phyloP scores from a whole-genome alignment of 2,329 filamentous ascomycete species.

The Trichoderma hamatum region DNA sequence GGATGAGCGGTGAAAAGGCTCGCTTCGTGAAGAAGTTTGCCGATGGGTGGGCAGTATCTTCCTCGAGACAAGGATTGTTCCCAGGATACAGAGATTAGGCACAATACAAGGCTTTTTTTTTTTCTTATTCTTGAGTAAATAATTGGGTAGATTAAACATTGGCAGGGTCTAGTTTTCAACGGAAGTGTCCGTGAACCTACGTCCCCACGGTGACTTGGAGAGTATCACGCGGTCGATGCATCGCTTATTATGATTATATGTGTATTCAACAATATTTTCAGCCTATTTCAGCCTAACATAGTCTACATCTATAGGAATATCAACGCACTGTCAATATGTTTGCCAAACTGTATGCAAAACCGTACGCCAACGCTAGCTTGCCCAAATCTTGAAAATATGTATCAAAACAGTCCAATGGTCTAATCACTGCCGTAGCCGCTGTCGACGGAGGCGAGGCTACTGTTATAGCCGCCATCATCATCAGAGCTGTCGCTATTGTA shows the following conservation, averaged over 20 bases:
- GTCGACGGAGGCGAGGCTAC: not conserved
- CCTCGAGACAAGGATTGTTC: not conserved
- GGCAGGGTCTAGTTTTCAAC: not conserved
- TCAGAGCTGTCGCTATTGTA: not conserved
- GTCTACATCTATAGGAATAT: not conserved
- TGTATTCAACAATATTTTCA: not conserved
- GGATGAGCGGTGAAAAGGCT: not conserved
- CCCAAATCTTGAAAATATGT: not conserved
- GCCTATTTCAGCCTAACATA: not conserved
- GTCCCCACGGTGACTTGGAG: conserved; percentile 5
- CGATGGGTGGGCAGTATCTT: not conserved
- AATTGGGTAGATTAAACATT: not conserved
- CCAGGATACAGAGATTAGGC: not conserved
- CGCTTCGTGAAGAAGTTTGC: not conserved
- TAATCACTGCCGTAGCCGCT: not conserved
- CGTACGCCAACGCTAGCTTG: not conserved
- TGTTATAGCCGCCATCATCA: too few species aligned
- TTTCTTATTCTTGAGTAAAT: not conserved
- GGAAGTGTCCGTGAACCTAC: not conserved
- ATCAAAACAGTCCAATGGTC: not conserved
- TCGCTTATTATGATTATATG: not conserved
- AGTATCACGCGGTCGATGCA: not conserved
- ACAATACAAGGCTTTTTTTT: not conserved
- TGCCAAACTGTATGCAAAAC: not conserved
- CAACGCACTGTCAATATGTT: not conserved